Evolutionary conservation across 768 basidiomycete species (phyloP).

Genomic region (Pleurotus eryngii): DNA sequence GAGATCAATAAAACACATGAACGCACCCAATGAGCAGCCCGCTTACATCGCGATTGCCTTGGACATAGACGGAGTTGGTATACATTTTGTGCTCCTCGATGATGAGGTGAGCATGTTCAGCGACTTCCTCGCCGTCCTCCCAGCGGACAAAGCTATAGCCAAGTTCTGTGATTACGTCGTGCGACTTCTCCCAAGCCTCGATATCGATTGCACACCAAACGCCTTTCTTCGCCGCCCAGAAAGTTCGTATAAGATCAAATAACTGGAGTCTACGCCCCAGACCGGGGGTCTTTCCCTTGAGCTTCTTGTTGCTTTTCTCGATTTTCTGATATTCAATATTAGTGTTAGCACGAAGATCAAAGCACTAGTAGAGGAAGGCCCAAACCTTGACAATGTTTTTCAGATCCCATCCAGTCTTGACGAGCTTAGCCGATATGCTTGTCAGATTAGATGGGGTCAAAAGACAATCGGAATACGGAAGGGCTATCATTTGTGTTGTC

Average conservation of each 20-base stretch:
- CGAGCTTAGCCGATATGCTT: slow-evolving; percentile 55
- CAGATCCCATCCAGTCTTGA: slow-evolving; percentile 50
- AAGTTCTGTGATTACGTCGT: slow-evolving; percentile 73
- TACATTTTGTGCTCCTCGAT: slow-evolving; percentile 58
- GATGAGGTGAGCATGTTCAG: slow-evolving; percentile 57
- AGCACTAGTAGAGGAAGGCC: background rate
- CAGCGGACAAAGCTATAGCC: slow-evolving; percentile 69
- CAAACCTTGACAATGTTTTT: slow-evolving; percentile 58
- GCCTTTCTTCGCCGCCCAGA: slow-evolving; percentile 62
- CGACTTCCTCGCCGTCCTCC: slow-evolving; percentile 45
- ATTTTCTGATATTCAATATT: slow-evolving; percentile 45
- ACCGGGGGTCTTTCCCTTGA: slow-evolving; percentile 59
- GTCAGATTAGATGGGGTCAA: slow-evolving; percentile 57
- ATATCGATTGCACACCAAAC: slow-evolving; percentile 80
- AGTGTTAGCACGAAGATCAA: background rate
- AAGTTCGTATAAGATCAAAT: slow-evolving; percentile 66
- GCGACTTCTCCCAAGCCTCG: slow-evolving; percentile 80
- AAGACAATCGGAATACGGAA: slow-evolving; percentile 79
- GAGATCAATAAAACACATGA: background rate
- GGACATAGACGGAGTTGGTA: slow-evolving; percentile 61
- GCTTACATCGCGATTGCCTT: slow-evolving; percentile 56
- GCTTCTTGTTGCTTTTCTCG: slow-evolving; percentile 75
- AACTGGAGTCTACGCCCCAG: slow-evolving; percentile 53
- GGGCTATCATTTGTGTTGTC: slow-evolving; percentile 59
- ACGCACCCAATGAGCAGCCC: background rate